Percentiles rank a stretch among this genome's conserved stretches.
Conservation (phyloP, 257 asterid genomes). For the Lycium ferocissimum region DNA sequence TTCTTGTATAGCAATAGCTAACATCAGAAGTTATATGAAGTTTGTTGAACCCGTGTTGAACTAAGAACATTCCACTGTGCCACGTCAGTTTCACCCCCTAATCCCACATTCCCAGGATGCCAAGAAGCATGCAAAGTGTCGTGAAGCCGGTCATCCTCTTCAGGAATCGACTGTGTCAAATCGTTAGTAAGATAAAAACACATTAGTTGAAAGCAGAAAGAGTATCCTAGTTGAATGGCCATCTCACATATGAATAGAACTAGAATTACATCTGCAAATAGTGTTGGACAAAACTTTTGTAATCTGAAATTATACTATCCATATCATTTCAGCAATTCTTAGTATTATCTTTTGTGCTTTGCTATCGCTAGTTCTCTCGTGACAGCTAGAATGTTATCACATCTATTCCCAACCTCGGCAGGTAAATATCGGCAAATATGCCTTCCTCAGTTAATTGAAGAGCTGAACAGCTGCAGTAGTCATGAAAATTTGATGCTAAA, state of each 20-base stretch:
- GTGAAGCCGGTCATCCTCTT: constrained; percentile 76
- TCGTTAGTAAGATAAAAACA: constrained; percentile 24
- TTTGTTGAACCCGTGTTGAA: no score
- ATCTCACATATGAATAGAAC: background rate
- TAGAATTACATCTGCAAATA: background rate
- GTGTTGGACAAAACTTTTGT: background rate
- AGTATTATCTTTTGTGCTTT: background rate
- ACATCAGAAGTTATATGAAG: no score
- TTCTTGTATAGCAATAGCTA: no score
- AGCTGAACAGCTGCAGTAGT: background rate
- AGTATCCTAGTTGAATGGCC: constrained; percentile 18
- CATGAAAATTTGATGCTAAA: background rate
- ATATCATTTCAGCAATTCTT: background rate
- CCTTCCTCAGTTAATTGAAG: constrained; percentile 17
- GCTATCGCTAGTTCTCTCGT: background rate
- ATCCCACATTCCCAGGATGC: constrained; percentile 44
- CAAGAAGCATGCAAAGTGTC: constrained; percentile 50
- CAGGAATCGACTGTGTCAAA: constrained; percentile 65
- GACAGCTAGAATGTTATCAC: constrained; percentile 17
- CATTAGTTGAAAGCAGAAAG: constrained; percentile 22
- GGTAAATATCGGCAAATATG: constrained; percentile 4
- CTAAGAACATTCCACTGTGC: no score
- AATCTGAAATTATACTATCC: background rate
- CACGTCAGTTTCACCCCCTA: constrained; percentile 77
- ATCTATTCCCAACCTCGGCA: background rate